These are phyloP conservation scores for Nemophila menziesii DNA, from an alignment of 257 asterid genomes.

Conservation along the genomic window DNA sequence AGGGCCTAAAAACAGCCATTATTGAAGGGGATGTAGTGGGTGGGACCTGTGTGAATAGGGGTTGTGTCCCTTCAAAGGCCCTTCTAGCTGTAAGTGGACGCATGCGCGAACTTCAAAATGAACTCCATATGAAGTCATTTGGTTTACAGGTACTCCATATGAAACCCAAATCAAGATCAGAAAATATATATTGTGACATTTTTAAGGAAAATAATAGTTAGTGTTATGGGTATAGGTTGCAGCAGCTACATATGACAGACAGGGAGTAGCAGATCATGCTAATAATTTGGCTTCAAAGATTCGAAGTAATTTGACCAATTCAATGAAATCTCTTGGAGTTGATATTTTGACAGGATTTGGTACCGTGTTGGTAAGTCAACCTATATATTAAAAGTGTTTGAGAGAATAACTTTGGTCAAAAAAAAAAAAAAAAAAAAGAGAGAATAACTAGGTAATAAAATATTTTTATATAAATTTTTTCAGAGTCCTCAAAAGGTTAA, in stretches of 20 bases:
- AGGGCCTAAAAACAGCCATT: slow-evolving; percentile 90
- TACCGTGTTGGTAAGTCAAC: slow-evolving; percentile 55
- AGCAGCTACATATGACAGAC: slow-evolving; percentile 90
- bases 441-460: neutral
- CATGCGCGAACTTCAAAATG: slow-evolving; percentile 84
- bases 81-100: slow-evolving; percentile 89
- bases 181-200: too few species aligned
- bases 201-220: neutral
- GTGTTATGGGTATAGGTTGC: slow-evolving; percentile 49
- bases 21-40: slow-evolving; percentile 84
- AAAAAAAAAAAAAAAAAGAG: neutral
- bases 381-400: neutral
- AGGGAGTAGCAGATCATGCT: slow-evolving; percentile 92
- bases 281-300: slow-evolving; percentile 83
- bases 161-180: too few species aligned
- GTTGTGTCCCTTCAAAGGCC: slow-evolving; percentile 88
- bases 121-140: slow-evolving; percentile 72
- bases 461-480: slow-evolving; percentile 3
- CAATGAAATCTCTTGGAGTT: slow-evolving; percentile 84
- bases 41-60: slow-evolving; percentile 88
- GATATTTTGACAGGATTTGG: slow-evolving; percentile 91
- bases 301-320: slow-evolving; percentile 79
- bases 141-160: slow-evolving; percentile 61
- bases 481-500: slow-evolving; percentile 97
- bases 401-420: neutral